Evolutionary conservation across 2,329 filamentous ascomycete species (phyloP), one percentile per base, ranked within the genome.

Genomic region (Nemania serpens): DNA sequence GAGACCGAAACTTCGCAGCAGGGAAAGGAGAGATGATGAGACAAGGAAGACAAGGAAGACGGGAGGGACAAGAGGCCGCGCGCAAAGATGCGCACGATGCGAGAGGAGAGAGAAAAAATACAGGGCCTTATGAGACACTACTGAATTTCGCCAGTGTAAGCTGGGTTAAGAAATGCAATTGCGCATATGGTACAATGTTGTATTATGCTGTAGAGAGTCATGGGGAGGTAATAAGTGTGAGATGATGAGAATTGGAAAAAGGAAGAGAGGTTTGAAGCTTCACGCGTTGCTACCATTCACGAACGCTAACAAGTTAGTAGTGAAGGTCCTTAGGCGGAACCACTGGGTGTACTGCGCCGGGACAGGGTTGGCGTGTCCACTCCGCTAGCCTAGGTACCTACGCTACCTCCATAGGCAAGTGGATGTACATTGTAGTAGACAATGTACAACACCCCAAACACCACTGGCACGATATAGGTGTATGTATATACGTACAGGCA

Each of bases 231-330:
- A 18, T 20, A 39, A 39, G 13, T 12, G 15, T 39, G 22, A 42
- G 36, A 46, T 49, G 55, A 29, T 13, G 33, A 47, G 34, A 54
- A 58, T 29, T 29, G 7, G 25, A 7, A 63, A 62, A 48, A 33
- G 33, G 15, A 4, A 29, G 33, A n/a, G 18, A 42, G 33, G 51
- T 39, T n/a, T 56, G 62, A 64, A 57, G 64, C 55, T 64, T 61
- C 51, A 55, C 62, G 58, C 56, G 45, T 57, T 22, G 39, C 59
- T n/a, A 53, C 20, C 29, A 47, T 12, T 29, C 17, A 37, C 41
- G n/a, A 59, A 57, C 41, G 29, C 57, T 57, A 55, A 34, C 4
- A n/a, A n/a, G n/a, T n/a, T n/a, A n/a, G n/a, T n/a, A n/a, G n/a
- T n/a, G 36, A 39, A 39, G 36, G 36, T n/a, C 25, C 25, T 29